A percentile compares a stretch with the other conserved stretches of the same genome.
phyloP scores from a whole-genome alignment of 1,284 basidiomycete species.

The Bjerkandera adusta region DNA sequence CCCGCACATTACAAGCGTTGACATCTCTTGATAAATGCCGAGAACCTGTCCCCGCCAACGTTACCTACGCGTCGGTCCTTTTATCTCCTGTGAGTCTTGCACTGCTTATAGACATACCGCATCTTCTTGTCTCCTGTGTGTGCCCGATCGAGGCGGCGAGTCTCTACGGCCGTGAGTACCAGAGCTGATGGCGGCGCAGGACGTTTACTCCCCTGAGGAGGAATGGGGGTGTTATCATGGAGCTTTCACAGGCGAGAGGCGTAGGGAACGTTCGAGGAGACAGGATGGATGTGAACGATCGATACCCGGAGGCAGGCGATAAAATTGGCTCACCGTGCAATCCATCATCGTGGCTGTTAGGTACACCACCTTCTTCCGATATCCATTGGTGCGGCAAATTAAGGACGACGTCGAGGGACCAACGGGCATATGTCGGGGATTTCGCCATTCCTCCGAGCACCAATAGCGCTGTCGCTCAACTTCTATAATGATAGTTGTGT shows the following conservation, averaged over 20 bases:
- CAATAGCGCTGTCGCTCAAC: neutral
- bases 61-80: conserved; percentile 13
- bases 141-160: conserved; percentile 1
- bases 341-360: conserved; percentile 10
- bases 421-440: conserved; percentile 18
- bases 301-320: neutral
- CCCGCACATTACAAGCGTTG: neutral
- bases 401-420: conserved; percentile 9
- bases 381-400: conserved; percentile 9
- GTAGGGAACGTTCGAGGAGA: neutral
- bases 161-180: neutral
- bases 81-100: conserved; percentile 13
- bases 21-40: neutral
- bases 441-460: conserved; percentile 6
- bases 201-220: neutral
- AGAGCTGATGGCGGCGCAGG: neutral
- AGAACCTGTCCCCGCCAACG: conserved; percentile 1
- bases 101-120: conserved; percentile 13
- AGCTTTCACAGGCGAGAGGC: neutral
- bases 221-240: neutral
- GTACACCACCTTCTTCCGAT: conserved; percentile 9
- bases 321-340: neutral
- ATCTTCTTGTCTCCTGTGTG: conserved; percentile 6
- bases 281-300: neutral
- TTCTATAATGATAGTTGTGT: conserved; percentile 8